Conservation (phyloP, 495 filamentous ascomycete genomes). For the Niebla homalea region DNA sequence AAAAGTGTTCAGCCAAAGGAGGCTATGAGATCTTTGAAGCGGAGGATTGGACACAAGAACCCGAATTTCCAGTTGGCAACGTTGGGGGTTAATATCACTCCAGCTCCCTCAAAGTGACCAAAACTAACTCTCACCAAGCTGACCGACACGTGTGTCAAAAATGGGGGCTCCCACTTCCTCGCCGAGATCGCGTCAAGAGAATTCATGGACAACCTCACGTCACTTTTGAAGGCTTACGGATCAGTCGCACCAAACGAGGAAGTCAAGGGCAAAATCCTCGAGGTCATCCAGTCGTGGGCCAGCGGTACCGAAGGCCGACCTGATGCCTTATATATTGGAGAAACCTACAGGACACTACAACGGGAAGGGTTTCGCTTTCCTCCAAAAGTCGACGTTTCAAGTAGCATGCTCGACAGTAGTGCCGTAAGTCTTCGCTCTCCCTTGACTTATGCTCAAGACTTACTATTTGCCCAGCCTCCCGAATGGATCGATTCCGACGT, state of each 20-base stretch:
- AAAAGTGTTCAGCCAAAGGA: conserved; percentile 95
- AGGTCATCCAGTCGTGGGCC: conserved; percentile 88
- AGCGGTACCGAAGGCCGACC: conserved; percentile 75
- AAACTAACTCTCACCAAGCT: conserved; percentile 36
- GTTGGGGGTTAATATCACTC: conserved; percentile 52
- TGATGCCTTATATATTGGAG: conserved; percentile 72
- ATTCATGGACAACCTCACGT: conserved; percentile 95
- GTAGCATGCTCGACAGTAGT: conserved; percentile 92
- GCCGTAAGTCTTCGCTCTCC: conserved; percentile 51
- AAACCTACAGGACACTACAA: conserved; percentile 72
- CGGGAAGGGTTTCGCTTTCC: conserved; percentile 81
- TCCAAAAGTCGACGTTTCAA: conserved; percentile 71
- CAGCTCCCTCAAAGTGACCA: background rate
- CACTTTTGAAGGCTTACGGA: conserved; percentile 68
- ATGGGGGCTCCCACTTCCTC: conserved; percentile 93
- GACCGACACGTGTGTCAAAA: conserved; percentile 97
- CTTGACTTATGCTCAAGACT: conserved; percentile 6
- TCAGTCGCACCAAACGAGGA: conserved; percentile 65
- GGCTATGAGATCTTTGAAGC: conserved; percentile 90
- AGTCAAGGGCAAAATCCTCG: conserved; percentile 79
- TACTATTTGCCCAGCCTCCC: conserved; percentile 51
- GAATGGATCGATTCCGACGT: conserved; percentile 98
- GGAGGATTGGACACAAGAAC: conserved; percentile 87
- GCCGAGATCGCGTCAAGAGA: conserved; percentile 89
- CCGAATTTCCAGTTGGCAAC: conserved; percentile 91